Percentiles rank a stretch among this genome's conserved stretches.
phyloP scores from a whole-genome alignment of 2,329 filamentous ascomycete genomes.

The Claviceps sorghi region DNA sequence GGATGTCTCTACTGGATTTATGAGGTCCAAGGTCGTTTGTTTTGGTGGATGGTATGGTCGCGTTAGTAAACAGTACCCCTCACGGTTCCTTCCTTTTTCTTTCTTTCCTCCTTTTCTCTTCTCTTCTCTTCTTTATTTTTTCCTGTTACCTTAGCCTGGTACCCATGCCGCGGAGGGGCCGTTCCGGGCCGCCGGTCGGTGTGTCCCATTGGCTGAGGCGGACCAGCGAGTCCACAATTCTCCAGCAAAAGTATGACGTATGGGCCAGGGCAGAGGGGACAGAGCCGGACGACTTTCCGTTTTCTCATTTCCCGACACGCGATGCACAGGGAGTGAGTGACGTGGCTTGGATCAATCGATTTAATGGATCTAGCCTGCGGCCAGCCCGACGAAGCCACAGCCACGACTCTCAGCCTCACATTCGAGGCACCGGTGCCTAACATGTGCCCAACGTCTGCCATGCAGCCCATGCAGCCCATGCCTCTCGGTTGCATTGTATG shows the following conservation, averaged over 20 bases:
- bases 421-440: too few relatives aligned
- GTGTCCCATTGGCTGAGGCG: neutral
- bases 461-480: too few relatives aligned
- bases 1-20: neutral
- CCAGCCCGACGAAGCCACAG: neutral
- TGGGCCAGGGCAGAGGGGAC: too few relatives aligned
- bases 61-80: neutral
- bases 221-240: neutral
- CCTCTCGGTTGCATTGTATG: too few relatives aligned
- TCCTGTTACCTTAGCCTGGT: neutral
- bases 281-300: neutral
- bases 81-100: neutral
- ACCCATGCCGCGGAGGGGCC: neutral
- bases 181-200: neutral
- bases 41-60: neutral
- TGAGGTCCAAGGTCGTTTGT: neutral
- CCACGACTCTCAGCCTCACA: too few relatives aligned
- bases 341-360: neutral
- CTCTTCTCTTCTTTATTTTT: too few relatives aligned
- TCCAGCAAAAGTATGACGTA: neutral
- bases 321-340: neutral
- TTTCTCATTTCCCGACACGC: neutral
- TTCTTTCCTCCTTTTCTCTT: neutral
- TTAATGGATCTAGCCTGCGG: too few relatives aligned
- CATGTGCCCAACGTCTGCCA: too few relatives aligned